A percentile compares a stretch with the other conserved stretches of the same genome.
These are phyloP conservation scores for Inga laurina DNA, from an alignment of 306 rosid genomes.

Conservation along the genomic window DNA sequence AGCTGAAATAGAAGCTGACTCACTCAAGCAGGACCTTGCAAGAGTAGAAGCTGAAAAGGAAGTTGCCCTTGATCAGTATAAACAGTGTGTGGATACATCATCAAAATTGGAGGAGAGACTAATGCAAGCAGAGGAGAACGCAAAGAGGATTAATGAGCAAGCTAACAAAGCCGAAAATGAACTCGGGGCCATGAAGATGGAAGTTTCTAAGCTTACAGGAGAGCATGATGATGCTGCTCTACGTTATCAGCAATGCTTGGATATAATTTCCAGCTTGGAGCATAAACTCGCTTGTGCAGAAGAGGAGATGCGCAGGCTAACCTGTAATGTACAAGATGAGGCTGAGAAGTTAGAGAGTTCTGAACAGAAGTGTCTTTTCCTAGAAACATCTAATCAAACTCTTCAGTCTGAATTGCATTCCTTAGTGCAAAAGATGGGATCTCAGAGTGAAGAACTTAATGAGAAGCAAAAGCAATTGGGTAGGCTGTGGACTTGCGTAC, in stretches of 20 bases:
- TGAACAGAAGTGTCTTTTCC: constrained; percentile 63
- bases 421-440: constrained; percentile 62
- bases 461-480: constrained; percentile 92
- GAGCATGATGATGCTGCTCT: constrained; percentile 79
- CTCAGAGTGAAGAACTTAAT: constrained; percentile 75
- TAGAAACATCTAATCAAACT: constrained; percentile 73
- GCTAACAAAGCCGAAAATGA: constrained; percentile 62
- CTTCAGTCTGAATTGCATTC: constrained; percentile 79
- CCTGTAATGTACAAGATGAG: constrained; percentile 55
- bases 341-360: constrained; percentile 65
- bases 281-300: constrained; percentile 58
- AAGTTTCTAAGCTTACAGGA: constrained; percentile 59
- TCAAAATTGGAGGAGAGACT: constrained; percentile 64
- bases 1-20: constrained; percentile 69
- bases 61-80: constrained; percentile 60
- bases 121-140: constrained; percentile 62
- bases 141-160: constrained; percentile 54
- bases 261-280: constrained; percentile 69
- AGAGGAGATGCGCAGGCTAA: constrained; percentile 68
- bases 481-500: constrained; percentile 78
- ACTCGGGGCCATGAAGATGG: constrained; percentile 59
- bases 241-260: constrained; percentile 72
- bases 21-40: constrained; percentile 69
- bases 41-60: constrained; percentile 75
- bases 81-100: constrained; percentile 53